These are phyloP conservation scores for Claviceps sp. DNA, from an alignment of 2,329 filamentous ascomycete genomes.

Conservation along the genomic window DNA sequence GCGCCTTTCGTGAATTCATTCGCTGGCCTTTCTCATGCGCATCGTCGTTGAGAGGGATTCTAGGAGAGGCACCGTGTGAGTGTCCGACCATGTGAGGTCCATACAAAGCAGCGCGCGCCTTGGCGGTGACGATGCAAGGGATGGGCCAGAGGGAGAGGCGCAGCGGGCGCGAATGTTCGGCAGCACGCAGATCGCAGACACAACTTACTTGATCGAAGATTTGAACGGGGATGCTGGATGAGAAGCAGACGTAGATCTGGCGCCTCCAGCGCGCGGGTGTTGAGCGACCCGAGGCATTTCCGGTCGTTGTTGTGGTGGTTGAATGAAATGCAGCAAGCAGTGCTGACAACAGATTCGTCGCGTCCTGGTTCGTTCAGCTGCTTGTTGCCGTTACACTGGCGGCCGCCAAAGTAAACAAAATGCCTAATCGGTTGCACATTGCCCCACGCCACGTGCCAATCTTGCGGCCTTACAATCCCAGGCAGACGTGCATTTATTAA, in stretches of 20 bases:
- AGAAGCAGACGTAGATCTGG: conserved; percentile 33
- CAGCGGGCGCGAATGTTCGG: neutral
- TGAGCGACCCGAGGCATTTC: conserved; percentile 48
- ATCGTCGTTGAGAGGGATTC: conserved; percentile 95
- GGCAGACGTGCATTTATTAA: neutral
- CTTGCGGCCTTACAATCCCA: conserved; percentile 1
- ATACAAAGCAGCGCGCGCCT: neutral
- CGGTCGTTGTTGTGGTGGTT: conserved; percentile 3
- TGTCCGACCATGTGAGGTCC: neutral
- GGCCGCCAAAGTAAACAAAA: conserved; percentile 9
- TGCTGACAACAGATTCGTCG: conserved; percentile 3
- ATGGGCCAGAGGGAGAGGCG: neutral
- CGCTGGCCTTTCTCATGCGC: conserved; percentile 80
- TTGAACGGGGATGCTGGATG: conserved; percentile 40
- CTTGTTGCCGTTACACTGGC: neutral
- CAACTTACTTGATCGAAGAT: conserved; percentile 42
- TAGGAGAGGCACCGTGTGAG: conserved; percentile 22
- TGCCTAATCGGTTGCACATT: conserved; percentile 1
- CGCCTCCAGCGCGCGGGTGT: conserved; percentile 34
- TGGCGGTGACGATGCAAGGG: neutral
- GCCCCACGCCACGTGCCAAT: neutral
- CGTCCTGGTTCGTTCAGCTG: conserved; percentile 6
- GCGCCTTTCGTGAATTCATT: conserved; percentile 72
- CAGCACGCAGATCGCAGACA: neutral
- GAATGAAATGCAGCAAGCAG: neutral